Conservation (phyloP, 495 filamentous ascomycete genomes). For the Penicillium mononematosum region DNA sequence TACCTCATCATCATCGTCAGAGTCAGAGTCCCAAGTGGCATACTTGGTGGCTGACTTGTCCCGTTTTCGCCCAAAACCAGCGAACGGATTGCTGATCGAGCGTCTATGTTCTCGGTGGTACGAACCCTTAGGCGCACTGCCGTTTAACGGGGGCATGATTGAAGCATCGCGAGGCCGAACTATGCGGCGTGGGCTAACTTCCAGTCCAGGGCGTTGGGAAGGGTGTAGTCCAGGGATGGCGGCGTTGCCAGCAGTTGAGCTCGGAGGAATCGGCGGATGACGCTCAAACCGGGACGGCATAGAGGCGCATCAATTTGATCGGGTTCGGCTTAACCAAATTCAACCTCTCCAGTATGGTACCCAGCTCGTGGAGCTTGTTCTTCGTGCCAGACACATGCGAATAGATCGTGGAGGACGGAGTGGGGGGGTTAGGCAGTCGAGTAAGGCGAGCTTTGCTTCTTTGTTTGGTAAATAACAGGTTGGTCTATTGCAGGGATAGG, state of each 20-base stretch:
- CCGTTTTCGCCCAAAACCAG: conserved; percentile 51
- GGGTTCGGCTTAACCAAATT: neutral
- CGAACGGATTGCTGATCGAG: conserved; percentile 75
- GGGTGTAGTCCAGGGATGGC: conserved; percentile 21
- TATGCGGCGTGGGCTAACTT: conserved; percentile 20
- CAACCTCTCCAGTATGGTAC: conserved; percentile 4
- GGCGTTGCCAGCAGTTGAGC: conserved; percentile 24
- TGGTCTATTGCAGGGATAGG: neutral
- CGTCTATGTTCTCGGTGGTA: conserved; percentile 55
- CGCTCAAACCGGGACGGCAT: conserved; percentile 44
- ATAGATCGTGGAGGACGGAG: conserved; percentile 16
- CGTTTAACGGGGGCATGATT: conserved; percentile 25
- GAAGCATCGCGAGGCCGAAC: conserved; percentile 35
- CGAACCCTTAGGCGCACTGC: conserved; percentile 21
- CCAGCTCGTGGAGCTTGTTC: conserved; percentile 16
- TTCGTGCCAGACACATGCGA: conserved; percentile 21
- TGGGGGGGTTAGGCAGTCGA: conserved; percentile 13
- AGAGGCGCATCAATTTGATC: conserved; percentile 33
- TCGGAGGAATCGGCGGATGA: conserved; percentile 35
- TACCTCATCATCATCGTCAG: conserved; percentile 39
- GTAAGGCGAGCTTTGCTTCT: conserved; percentile 9
- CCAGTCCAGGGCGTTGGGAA: conserved; percentile 17
- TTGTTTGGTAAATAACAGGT: neutral
- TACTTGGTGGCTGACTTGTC: conserved; percentile 33
- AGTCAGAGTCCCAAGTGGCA: conserved; percentile 41